Percentiles rank a stretch among this genome's conserved stretches.
These are phyloP conservation scores for Colletotrichum tropicicola DNA, from an alignment of 2,329 filamentous ascomycete genomes.

Conservation along the genomic window DNA sequence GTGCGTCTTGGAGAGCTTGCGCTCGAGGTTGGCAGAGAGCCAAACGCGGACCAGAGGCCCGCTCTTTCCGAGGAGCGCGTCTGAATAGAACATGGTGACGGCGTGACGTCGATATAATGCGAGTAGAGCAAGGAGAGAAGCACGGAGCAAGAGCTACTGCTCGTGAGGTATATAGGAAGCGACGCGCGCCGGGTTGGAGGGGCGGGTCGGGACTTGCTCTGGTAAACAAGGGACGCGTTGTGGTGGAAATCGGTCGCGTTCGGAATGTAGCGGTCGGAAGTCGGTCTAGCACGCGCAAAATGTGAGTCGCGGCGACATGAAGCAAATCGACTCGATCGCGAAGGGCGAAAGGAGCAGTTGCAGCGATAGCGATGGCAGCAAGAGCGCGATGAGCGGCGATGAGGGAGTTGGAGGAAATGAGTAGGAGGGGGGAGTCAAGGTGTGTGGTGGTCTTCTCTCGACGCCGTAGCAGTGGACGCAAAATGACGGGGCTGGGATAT, in stretches of 20 bases:
- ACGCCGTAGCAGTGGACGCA: conserved; percentile 25
- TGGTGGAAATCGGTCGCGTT: conserved; percentile 31
- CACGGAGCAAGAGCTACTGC: conserved; percentile 17
- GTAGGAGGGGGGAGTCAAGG: conserved; percentile 30
- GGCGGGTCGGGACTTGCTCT: conserved; percentile 21
- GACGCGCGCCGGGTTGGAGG: conserved; percentile 29
- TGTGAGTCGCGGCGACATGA: conserved; percentile 28
- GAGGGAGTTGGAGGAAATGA: conserved; percentile 29
- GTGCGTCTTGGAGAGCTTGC: conserved; percentile 97
- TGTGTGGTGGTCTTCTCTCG: conserved; percentile 30
- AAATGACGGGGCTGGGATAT: conserved; percentile 33
- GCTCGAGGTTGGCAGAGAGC: conserved; percentile 97
- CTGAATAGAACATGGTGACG: conserved; percentile 92
- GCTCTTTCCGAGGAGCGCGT: conserved; percentile 94
- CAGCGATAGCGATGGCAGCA: conserved; percentile 28
- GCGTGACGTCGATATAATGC: conserved; percentile 1
- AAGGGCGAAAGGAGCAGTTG: conserved; percentile 15
- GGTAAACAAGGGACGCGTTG: conserved; percentile 38
- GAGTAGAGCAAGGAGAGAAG: neutral
- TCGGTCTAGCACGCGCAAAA: conserved; percentile 24
- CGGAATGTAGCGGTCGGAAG: conserved; percentile 14
- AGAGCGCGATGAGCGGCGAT: conserved; percentile 30
- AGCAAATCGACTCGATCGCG: conserved; percentile 26
- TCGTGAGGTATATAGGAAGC: conserved; percentile 19
- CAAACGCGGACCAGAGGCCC: conserved; percentile 97